Base-by-base conservation (phyloP, 129 eudicot species). In the Pittosporum tobira region DNA sequence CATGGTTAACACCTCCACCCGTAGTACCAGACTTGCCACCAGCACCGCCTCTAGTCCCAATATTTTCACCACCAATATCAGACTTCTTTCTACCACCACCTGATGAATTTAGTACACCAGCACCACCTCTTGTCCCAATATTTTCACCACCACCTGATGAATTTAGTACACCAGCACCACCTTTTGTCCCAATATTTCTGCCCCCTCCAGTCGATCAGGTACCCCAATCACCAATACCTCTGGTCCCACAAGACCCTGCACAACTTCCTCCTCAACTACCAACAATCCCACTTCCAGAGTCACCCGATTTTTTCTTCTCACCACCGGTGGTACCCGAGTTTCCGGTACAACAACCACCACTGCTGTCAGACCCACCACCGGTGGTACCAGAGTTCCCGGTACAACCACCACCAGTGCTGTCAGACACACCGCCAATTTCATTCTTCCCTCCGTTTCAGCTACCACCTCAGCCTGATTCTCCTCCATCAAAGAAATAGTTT, bases 11-110 rank as follows among this genome's bases (percentile, higher is more conserved):
- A 21, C 49, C 63, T 38, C 63, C 63, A 36, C 16, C 43, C 48
- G 18, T 14, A 14, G 38, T 12, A 44, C 48, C 48, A 20, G 31
- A 57, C 16, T 57, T 37, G 30, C 63, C 63, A 3, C 63, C 49
- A 23, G 63, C 50, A 20, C 22, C 63, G 13, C 63, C 63, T 58
- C 63, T 58, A 8, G 63, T 58, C 22, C 63, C 63, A 22, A 58
- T 58, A 21, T 38, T 58, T 58, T 58, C 34, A 5, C 63, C 63
- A 44, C 45, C 61, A 6, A 55, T 55, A 55, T n/a, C 37, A 37
- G 61, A 55, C 61, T 31, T 31, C 45, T 30, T 55, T 5, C 36
- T 55, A 16, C 63, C 63, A 38, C 63, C 49, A 22, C 48, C 49
- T 40, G 63, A 23, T 58, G 47, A 58, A 38, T 36, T 58, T 1